These are phyloP conservation scores for Dryas alaskensis DNA, from an alignment of 306 rosid species.

Conservation along the genomic window DNA sequence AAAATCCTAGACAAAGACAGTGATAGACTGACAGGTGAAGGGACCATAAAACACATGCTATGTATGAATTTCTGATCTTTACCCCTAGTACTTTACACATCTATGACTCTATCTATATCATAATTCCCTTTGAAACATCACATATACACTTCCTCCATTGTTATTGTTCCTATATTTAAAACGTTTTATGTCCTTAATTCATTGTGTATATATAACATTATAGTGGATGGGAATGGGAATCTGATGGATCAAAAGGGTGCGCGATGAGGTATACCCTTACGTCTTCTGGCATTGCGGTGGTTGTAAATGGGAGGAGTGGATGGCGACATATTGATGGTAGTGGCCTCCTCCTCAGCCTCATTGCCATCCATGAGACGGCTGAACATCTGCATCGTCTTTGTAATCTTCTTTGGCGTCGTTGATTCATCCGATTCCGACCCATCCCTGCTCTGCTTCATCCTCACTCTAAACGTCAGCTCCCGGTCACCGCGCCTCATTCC, in stretches of 20 bases:
- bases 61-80: neutral
- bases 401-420: conserved; percentile 33
- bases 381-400: conserved; percentile 22
- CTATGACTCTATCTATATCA: conserved; percentile 6
- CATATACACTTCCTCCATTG: too few relatives aligned
- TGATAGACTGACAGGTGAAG: neutral
- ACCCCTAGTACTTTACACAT: conserved; percentile 8
- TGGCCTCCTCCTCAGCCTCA: conserved; percentile 27
- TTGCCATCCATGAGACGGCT: conserved; percentile 24
- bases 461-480: conserved; percentile 34
- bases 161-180: too few relatives aligned
- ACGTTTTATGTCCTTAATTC: neutral
- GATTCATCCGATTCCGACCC: conserved; percentile 44
- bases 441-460: conserved; percentile 21
- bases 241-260: conserved; percentile 36
- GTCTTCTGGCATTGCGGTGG: conserved; percentile 45
- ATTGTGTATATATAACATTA: neutral
- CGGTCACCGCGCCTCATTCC: conserved; percentile 40
- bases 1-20: neutral
- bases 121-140: neutral
- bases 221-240: conserved; percentile 1
- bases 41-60: neutral
- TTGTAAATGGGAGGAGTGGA: conserved; percentile 42
- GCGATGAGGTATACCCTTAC: conserved; percentile 51
- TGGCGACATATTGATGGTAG: conserved; percentile 29